A percentile compares a stretch with the other conserved stretches of the same genome.
phyloP scores from a whole-genome alignment of 139 green algal genomes.

The Edaphochlamys debaryana region DNA sequence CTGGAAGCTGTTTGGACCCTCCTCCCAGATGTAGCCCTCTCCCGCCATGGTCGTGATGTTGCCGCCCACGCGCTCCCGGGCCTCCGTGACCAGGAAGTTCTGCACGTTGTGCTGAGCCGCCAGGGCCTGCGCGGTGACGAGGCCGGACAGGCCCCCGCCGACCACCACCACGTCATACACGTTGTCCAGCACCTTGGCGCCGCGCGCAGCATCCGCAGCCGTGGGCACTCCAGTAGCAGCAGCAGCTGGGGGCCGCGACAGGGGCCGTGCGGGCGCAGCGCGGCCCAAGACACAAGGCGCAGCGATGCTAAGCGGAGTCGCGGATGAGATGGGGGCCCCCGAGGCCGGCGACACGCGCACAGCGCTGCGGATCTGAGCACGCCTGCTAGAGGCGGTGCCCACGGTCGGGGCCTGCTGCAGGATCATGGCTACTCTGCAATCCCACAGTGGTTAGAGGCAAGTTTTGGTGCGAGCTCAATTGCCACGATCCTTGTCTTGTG shows the following conservation, averaged over 20 bases:
- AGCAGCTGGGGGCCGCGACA: neutral
- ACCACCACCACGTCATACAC: constrained; percentile 65
- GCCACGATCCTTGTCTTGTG: too few species aligned
- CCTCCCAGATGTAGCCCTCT: constrained; percentile 96
- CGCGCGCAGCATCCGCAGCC: neutral
- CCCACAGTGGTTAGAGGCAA: too few species aligned
- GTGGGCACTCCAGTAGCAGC: constrained; percentile 4
- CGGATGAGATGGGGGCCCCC: too few species aligned
- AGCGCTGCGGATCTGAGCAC: neutral
- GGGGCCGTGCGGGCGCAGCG: neutral
- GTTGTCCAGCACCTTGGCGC: constrained; percentile 12
- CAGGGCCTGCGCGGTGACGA: constrained; percentile 82
- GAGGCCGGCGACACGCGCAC: neutral
- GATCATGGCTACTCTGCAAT: neutral
- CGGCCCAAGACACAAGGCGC: neutral
- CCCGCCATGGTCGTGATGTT: constrained; percentile 92
- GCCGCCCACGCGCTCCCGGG: constrained; percentile 93
- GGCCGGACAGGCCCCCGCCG: constrained; percentile 61
- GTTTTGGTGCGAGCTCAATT: too few species aligned
- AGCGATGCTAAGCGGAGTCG: neutral
- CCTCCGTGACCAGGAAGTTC: constrained; percentile 94
- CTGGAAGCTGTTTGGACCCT: constrained; percentile 99
- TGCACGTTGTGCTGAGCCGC: constrained; percentile 66
- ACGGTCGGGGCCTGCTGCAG: neutral
- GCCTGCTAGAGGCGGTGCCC: neutral